Base-by-base conservation (phyloP, 2,329 filamentous ascomycete genomes). In the Aspergillus udagawae region DNA sequence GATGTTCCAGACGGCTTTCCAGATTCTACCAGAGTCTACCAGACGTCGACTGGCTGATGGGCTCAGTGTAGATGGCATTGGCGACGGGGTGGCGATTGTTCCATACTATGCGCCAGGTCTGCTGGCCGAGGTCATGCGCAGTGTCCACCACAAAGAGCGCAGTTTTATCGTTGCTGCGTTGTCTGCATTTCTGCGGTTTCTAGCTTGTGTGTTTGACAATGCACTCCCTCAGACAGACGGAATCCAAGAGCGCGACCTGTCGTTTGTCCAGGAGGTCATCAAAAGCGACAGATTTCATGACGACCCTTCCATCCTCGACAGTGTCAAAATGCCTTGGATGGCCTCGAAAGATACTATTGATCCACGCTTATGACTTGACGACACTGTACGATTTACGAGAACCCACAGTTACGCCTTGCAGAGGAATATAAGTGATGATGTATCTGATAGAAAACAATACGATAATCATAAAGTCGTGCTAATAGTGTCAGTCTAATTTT, bases 81-180 rank as follows among this genome's bases (percentile, higher is more conserved):
- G 67, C 32, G 67, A 69, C 21, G 65, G 69, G 35, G 68, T 67
- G 7, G 75, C 73, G 0, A 67, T 76, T 12, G 60, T 74, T 7
- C 70, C 71, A 3, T 75, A 74, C 35, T 77, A 77, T 45, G 72
- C 73, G 58, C 74, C 75, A 2, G 73, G 72, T 1, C 63, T 75
- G 12, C 61, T 74, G 27, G 65, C 66, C 5, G 68, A 70, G 45
- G 67, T 64, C 0, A 62, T 75, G 38, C 38, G 52, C 5, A 63
- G 69, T 50, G 58, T 55, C 17, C 62, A 53, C 1, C 60, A 64
- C 41, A 54, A 64, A 9, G 62, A 53, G 8, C 58, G 61, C 20
- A 50, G 9, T 4, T 5, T 10, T 17, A 28, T 49, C 0, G n/a
- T 58, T 7, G n/a, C 23, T 27, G 48, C 47, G 3, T n/a, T 63